Percentiles rank a stretch among this genome's conserved stretches.
Conservation (phyloP, 2,329 filamentous ascomycete species). For the Alternaria viburni region DNA sequence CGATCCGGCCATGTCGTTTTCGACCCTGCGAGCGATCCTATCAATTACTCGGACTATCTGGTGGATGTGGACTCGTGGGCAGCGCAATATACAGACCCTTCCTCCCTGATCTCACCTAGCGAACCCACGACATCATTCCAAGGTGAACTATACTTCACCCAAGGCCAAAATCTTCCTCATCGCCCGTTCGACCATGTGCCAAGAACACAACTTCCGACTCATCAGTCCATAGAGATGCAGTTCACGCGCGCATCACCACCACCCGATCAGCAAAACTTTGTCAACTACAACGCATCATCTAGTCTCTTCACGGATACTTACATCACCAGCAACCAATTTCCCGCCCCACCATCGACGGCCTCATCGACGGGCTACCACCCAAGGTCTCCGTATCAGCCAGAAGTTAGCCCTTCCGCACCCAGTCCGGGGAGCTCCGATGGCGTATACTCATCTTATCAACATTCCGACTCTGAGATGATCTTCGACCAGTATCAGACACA, state of each 20-base stretch:
- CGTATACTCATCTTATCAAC: conserved; percentile 32
- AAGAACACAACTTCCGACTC: conserved; percentile 14
- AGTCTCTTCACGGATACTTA: conserved; percentile 35
- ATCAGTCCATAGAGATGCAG: conserved; percentile 31
- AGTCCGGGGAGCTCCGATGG: conserved; percentile 42
- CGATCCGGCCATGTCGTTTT: conserved; percentile 37
- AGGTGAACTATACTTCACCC: conserved; percentile 27
- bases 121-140: conserved; percentile 32
- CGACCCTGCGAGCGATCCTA: conserved; percentile 38
- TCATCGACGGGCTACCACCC: conserved; percentile 28
- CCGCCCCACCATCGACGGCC: conserved; percentile 28
- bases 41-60: conserved; percentile 26
- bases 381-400: conserved; percentile 26
- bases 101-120: conserved; percentile 36
- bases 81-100: conserved; percentile 35
- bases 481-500: conserved; percentile 24
- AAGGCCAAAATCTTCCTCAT: conserved; percentile 20
- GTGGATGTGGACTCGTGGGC: conserved; percentile 34
- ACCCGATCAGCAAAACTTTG: conserved; percentile 31
- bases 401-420: conserved; percentile 35
- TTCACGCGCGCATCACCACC: conserved; percentile 32
- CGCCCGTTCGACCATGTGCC: conserved; percentile 20
- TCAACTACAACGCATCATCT: conserved; percentile 37
- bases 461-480: conserved; percentile 32
- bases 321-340: conserved; percentile 20